phyloP scores from a whole-genome alignment of 352 stramenopile genomes.

The Phytophthora cryptogea region DNA sequence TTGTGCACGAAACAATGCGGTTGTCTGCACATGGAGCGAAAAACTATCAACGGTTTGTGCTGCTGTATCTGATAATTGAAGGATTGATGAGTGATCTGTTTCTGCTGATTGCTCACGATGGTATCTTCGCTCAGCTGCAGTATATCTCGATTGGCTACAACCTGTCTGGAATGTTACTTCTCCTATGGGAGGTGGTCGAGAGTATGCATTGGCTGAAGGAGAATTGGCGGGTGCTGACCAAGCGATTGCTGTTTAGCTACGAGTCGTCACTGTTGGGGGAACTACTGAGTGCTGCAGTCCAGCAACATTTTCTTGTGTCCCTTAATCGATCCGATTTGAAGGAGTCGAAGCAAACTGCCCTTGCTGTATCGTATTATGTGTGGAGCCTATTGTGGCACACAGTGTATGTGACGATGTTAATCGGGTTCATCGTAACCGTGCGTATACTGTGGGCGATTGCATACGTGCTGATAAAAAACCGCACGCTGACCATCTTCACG shows the following conservation, averaged over 20 bases:
- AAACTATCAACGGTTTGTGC: constrained; percentile 17
- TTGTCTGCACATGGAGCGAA: constrained; percentile 12
- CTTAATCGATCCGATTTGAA: constrained; percentile 21
- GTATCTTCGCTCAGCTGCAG: constrained; percentile 16
- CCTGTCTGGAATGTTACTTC: constrained; percentile 21
- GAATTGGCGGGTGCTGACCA: constrained; percentile 3
- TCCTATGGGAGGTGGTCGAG: constrained; percentile 32
- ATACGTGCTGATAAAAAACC: constrained; percentile 2
- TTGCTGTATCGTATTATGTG: constrained; percentile 26
- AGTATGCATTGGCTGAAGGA: constrained; percentile 13
- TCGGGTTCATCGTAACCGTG: constrained; percentile 19
- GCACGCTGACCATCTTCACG: constrained; percentile 6
- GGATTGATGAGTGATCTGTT: constrained; percentile 36
- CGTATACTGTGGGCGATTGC: not conserved
- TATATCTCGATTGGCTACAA: constrained; percentile 35
- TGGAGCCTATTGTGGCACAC: constrained; percentile 27
- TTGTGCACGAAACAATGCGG: constrained; percentile 10
- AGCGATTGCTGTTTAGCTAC: constrained; percentile 28
- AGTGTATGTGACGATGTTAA: constrained; percentile 18
- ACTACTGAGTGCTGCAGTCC: constrained; percentile 16
- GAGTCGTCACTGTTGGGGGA: constrained; percentile 26
- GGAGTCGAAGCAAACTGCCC: constrained; percentile 9
- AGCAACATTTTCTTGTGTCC: constrained; percentile 13
- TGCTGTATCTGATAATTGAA: constrained; percentile 30
- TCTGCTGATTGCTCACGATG: constrained; percentile 23